Percentiles rank a stretch among this genome's conserved stretches.
phyloP scores from a whole-genome alignment of 805 yeast genomes.

The Saturnispora zaruensis region DNA sequence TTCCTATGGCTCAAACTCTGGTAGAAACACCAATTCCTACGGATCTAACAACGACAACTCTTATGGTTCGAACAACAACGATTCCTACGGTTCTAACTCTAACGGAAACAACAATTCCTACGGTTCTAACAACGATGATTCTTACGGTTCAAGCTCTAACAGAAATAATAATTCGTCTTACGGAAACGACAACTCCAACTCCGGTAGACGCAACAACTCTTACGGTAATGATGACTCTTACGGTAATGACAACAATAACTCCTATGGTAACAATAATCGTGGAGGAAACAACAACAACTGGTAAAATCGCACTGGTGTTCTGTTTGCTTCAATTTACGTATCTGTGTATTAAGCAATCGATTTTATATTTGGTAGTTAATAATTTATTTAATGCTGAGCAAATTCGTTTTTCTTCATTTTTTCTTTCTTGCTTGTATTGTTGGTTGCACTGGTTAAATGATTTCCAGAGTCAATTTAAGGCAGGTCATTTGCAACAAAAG shows the following conservation, averaged over 20 bases:
- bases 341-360: not conserved
- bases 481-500: not conserved
- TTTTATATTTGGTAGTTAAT: not conserved
- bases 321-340: not conserved
- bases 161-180: constrained; percentile 22
- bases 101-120: constrained; percentile 15
- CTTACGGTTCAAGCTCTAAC: constrained; percentile 26
- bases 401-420: not conserved
- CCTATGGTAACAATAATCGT: constrained; percentile 24
- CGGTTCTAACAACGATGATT: constrained; percentile 20
- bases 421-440: not conserved
- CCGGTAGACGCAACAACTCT: constrained; percentile 21
- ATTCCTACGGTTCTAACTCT: constrained; percentile 24
- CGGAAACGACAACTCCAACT: constrained; percentile 18
- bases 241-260: constrained; percentile 17
- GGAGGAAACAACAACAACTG: constrained; percentile 17
- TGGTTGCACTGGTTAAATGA: not conserved
- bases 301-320: not conserved
- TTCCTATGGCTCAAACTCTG: constrained; percentile 12
- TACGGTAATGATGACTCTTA: constrained; percentile 24
- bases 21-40: constrained; percentile 1
- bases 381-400: not conserved
- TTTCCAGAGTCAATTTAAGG: not conserved
- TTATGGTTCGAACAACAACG: constrained; percentile 16
- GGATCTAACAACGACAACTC: constrained; percentile 23